Base-by-base conservation (phyloP, 495 filamentous ascomycete genomes). In the Hypoxylon crocopeplum region DNA sequence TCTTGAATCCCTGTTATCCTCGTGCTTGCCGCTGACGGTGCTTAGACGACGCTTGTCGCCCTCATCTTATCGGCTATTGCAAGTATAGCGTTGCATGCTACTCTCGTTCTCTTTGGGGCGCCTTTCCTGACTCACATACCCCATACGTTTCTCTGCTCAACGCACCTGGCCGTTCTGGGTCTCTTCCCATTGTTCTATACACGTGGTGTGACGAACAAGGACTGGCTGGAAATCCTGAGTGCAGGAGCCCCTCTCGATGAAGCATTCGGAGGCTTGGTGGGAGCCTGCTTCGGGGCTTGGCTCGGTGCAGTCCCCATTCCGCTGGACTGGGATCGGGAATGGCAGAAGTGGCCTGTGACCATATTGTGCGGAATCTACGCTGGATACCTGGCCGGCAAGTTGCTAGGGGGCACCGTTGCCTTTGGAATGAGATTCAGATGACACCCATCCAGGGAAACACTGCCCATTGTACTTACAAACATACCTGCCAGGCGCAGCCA, bases 271-370 rank as follows among this genome's bases (percentile, higher is more conserved):
- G 92, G 78, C 53, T 80, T 77, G 62, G 71, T 83, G 7, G 88
- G 89, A 12, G 79, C 77, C 8, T 64, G 86, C n/a, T 44, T 85
- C 2, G 88, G 88, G 4, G 84, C 82, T 32, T 92, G 88, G 88
- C 56, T 89, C n/a, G 88, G 88, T 3, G 89, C 89, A 8, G 86
- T 97, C 27, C 95, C 95, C 1, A 98, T 98, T 69, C 95, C 94
- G 15, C 76, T 98, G 58, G 94, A 97, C 71, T 97, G 93, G 91
- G 91, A 79, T 66, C 86, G 94, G 16, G 92, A 96, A 60, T 98
- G 94, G 94, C 94, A 98, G 81, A 90, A 88, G 70, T 98, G 92
- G 87, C 94, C 94, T 2, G 89, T 98, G 25, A 98, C 94, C 0
- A 90, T 98, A 24, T 52, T 80, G 8, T 68, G 53, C 7, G 79